Evolutionary conservation across 2,329 filamentous ascomycete species (phyloP), one percentile per base, ranked within the genome.

Genomic region (Aspergillus eucalypticola): DNA sequence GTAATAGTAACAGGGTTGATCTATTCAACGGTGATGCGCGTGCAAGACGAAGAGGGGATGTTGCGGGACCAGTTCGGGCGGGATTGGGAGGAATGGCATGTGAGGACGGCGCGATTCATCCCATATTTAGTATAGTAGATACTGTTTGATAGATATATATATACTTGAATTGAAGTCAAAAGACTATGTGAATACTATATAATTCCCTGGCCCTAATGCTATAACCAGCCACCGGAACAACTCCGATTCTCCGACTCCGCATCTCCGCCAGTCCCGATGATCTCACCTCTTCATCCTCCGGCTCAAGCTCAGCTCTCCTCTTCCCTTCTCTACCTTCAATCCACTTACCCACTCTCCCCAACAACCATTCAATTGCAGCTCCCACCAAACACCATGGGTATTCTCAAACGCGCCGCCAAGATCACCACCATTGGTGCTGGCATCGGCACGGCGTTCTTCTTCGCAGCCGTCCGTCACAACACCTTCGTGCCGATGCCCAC

Each of bases 401-500:
- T 86, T 65, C 73, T 85, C 32, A 35, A 35, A 13, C 80, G 69
- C 51, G 66, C 76, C 50, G 59, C 79, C 25, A 75, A 82, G 64
- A 75, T 81, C 2, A 64, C 82, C 52, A 76, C 80, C 60, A 77
- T 78, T 5, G 79, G 79, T 57, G 73, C 81, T 35, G 75, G 80
- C 19, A 81, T 83, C 64, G 81, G 83, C 13, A 74, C 81, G 32
- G 83, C 82, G 15, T 78, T 78, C 21, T 83, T 84, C 61, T 81
- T 84, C 54, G 84, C 82, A 61, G 79, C 83, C 60, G 83, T 83
- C 46, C 79, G 83, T 62, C 79, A 81, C 62, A 87, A 85, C 66
- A 81, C 78, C 41, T 78, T 88, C 68, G 77, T 86, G 68, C 81
- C 85, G 56, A 83, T 88, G 42, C 72, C 88, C 50, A 73, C 80